Base-by-base conservation (phyloP, 371 early-diverging fungal genomes). In the Rhizopus microsporus region DNA sequence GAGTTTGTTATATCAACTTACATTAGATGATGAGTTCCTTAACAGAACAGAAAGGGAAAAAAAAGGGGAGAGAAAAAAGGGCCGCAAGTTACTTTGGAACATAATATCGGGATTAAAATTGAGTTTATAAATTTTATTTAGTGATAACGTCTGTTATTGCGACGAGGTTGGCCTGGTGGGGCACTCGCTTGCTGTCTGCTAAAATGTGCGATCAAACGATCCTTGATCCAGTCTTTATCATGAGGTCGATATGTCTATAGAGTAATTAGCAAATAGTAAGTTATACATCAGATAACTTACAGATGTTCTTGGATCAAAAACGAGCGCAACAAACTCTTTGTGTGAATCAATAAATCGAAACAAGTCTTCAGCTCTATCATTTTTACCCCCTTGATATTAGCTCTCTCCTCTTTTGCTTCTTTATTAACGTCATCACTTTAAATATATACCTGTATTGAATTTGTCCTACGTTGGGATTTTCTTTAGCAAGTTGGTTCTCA, bases 141-240 rank as follows among this genome's bases (percentile, higher is more conserved):
- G 64, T 59, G 62, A 59, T 46, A 60, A 62, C 60, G 65, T 65
- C 47, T 60, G 46, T 50, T 60, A 55, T 40, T 53, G 62, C 54
- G 32, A 17, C 40, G 45, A 9, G 59, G 48, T 39, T 44, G 55
- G 33, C 40, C 51, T 60, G 43, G 62, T 13, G 62, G 46, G 23
- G 62, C 55, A n/a, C 49, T 37, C 17, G 52, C 50, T 12, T 67
- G 62, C 37, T 63, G 67, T 29, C 63, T 55, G 29, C 76, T 75
- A 38, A 78, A 73, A 66, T 78, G 75, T 15, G 67, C 60, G 54
- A 78, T 56, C 17, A 78, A 40, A n/a, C 67, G 57, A 7, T 75
- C 74, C 37, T 78, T 78, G 45, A 78, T 73, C 79, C 79, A 78
- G 31, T 69, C 70, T 58, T 69, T 78, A 54, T 78, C 70, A 29